A percentile compares a stretch with the other conserved stretches of the same genome.
phyloP scores from a whole-genome alignment of 805 yeast species.

The Candida nemodendra region DNA sequence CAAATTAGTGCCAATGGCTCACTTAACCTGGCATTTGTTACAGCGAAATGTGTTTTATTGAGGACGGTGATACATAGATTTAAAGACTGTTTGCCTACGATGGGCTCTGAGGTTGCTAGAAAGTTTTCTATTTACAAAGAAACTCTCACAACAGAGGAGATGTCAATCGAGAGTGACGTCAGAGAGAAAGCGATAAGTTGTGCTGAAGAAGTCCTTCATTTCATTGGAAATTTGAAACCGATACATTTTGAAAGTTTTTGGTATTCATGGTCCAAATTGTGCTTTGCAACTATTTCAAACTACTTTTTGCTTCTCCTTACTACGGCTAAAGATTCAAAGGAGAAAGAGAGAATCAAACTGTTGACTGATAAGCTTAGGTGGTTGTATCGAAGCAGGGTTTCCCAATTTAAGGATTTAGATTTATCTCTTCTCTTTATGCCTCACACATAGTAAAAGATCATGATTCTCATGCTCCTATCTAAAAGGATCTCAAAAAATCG shows the following conservation, averaged over 20 bases:
- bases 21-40: background rate
- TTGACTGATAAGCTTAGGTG: background rate
- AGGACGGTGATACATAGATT: background rate
- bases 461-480: too few species aligned
- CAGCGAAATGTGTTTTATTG: background rate
- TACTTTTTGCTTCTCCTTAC: background rate
- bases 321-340: background rate
- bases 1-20: slow-evolving; percentile 1
- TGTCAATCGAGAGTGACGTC: background rate
- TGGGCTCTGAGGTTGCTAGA: background rate
- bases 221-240: background rate
- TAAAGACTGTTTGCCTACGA: background rate
- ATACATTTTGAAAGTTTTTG: slow-evolving; percentile 1
- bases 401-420: background rate
- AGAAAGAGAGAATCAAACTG: background rate
- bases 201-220: background rate
- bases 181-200: background rate
- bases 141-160: background rate
- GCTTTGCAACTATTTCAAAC: slow-evolving; percentile 1
- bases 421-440: too few species aligned
- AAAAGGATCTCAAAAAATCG: too few species aligned
- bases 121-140: background rate
- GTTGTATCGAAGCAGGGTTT: background rate
- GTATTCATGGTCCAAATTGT: slow-evolving; percentile 1
- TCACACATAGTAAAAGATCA: too few species aligned